Evolutionary conservation across 2,329 filamentous ascomycete species (phyloP).

Genomic region (Cyanodermella asteris): DNA sequence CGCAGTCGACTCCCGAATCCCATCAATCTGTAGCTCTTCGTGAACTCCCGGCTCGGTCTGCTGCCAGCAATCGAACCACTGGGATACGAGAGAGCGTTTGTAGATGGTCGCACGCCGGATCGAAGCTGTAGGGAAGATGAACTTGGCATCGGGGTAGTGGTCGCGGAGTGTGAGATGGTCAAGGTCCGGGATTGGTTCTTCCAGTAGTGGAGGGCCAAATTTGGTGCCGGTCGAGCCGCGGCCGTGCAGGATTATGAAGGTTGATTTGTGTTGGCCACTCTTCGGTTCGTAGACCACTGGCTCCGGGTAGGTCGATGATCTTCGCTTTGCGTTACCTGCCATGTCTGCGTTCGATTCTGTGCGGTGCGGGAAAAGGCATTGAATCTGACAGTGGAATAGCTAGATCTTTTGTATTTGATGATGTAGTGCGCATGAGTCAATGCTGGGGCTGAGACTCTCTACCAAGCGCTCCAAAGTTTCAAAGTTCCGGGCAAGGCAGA

Average conservation of each 20-base stretch:
- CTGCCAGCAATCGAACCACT: conserved; percentile 28
- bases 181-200: conserved; percentile 9
- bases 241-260: conserved; percentile 28
- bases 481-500: no score
- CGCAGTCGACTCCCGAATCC: conserved; percentile 21
- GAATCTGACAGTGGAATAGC: no score
- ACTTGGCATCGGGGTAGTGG: conserved; percentile 22
- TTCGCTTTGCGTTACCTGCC: no score
- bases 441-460: no score
- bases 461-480: no score
- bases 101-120: conserved; percentile 18
- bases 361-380: no score
- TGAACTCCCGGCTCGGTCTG: no score
- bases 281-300: no score
- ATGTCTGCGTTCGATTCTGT: no score
- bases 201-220: conserved; percentile 21
- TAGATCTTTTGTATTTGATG: no score
- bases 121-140: conserved; percentile 30
- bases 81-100: conserved; percentile 17
- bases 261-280: conserved; percentile 22
- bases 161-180: conserved; percentile 11
- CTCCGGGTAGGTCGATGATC: no score
- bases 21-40: conserved; percentile 18
- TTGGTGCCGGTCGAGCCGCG: conserved; percentile 21
- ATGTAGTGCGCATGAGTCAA: no score